Evolutionary conservation across 2,329 filamentous ascomycete species (phyloP).

Genomic region (Fusarium torulosum): DNA sequence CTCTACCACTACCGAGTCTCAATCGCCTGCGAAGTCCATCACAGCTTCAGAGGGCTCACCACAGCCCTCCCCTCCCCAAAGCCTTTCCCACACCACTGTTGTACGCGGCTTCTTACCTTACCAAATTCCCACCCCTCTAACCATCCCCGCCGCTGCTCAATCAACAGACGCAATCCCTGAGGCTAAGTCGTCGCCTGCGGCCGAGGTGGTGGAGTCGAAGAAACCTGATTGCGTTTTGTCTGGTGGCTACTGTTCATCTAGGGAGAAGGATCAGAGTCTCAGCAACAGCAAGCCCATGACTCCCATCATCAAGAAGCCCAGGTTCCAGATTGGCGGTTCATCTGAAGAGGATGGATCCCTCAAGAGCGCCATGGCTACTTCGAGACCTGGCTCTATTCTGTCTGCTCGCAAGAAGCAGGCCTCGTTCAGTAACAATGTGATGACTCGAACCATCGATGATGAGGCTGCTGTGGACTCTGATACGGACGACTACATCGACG

Average conservation of each 20-base stretch:
- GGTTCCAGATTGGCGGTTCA: constrained; percentile 67
- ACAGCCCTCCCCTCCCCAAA: constrained; percentile 46
- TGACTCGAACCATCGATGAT: constrained; percentile 73
- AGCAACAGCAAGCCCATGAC: constrained; percentile 56
- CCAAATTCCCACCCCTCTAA: constrained; percentile 66
- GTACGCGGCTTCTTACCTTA: constrained; percentile 89
- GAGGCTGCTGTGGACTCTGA: constrained; percentile 68
- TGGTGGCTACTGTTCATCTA: constrained; percentile 84
- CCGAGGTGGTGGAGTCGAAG: constrained; percentile 77
- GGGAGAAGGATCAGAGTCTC: constrained; percentile 63
- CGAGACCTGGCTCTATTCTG: constrained; percentile 58
- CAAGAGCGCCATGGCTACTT: constrained; percentile 63
- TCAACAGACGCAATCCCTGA: constrained; percentile 73
- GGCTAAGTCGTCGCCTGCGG: constrained; percentile 66
- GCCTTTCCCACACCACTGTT: constrained; percentile 49
- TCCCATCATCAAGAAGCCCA: constrained; percentile 52
- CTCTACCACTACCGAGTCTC: constrained; percentile 60
- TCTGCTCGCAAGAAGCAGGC: constrained; percentile 77
- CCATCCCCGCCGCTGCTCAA: constrained; percentile 63
- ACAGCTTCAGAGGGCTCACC: constrained; percentile 56
- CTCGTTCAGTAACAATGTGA: constrained; percentile 83
- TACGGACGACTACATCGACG: constrained; percentile 78
- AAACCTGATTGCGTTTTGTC: constrained; percentile 76
- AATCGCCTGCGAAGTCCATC: constrained; percentile 69
- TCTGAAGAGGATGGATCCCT: constrained; percentile 87